Conservation (phyloP, 2,329 filamentous ascomycete species). For the Kalmusia sp. region DNA sequence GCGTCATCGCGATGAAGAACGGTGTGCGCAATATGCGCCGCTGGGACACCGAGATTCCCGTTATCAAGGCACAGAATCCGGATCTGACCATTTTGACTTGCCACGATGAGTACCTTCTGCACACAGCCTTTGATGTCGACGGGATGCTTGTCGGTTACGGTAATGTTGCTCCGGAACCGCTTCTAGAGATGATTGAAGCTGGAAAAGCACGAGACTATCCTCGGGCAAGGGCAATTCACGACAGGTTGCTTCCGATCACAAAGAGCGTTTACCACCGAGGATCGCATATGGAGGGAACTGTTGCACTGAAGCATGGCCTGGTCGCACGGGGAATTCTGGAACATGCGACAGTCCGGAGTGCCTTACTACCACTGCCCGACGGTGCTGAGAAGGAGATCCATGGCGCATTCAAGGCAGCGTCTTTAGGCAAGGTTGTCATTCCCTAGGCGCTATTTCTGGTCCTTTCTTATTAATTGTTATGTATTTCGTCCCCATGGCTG, state of each 20-base stretch:
- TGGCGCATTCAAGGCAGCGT: conserved; percentile 45
- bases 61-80: conserved; percentile 58
- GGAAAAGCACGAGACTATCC: conserved; percentile 59
- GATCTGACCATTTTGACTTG: conserved; percentile 60
- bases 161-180: conserved; percentile 59
- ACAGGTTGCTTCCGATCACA: conserved; percentile 58
- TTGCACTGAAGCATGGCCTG: conserved; percentile 59
- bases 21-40: conserved; percentile 64
- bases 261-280: conserved; percentile 63
- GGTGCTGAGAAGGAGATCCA: conserved; percentile 55
- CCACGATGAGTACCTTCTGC: conserved; percentile 61
- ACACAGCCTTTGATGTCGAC: conserved; percentile 61
- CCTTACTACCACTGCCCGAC: conserved; percentile 53
- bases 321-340: conserved; percentile 59
- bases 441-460: conserved; percentile 10
- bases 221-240: conserved; percentile 58
- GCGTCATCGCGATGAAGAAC: conserved; percentile 65
- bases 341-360: conserved; percentile 60
- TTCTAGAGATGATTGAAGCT: conserved; percentile 59
- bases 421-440: conserved; percentile 42
- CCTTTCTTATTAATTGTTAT: background rate
- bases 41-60: conserved; percentile 63
- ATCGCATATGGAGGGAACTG: conserved; percentile 63
- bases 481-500: background rate
- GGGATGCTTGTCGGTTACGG: conserved; percentile 63